Evolutionary conservation across 1,284 basidiomycete genomes (phyloP).

Genomic region (Erythrobasidium hasegawianum): DNA sequence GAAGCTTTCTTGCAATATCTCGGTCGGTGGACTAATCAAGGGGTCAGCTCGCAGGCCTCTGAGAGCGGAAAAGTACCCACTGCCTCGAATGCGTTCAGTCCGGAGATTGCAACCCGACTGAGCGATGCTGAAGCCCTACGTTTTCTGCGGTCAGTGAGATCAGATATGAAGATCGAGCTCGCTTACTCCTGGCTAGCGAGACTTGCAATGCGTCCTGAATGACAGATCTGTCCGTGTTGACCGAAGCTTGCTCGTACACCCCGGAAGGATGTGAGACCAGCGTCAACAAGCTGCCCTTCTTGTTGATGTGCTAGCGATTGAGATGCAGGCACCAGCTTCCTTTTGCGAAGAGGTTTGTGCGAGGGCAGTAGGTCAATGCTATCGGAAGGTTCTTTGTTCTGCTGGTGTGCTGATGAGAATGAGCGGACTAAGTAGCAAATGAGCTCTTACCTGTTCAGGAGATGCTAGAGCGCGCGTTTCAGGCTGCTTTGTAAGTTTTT

Average conservation of each 20-base stretch:
- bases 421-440: too few relatives aligned
- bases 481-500: too few relatives aligned
- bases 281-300: slow-evolving; percentile 69
- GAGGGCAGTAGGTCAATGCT: slow-evolving; percentile 29
- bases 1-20: slow-evolving; percentile 58
- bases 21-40: too few relatives aligned
- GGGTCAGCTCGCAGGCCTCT: too few relatives aligned
- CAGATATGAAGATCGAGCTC: too few relatives aligned
- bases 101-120: not conserved
- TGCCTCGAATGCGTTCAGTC: too few relatives aligned
- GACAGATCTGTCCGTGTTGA: slow-evolving; percentile 68
- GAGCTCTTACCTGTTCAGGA: too few relatives aligned
- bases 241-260: slow-evolving; percentile 92
- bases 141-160: not conserved
- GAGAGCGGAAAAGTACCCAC: too few relatives aligned
- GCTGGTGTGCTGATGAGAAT: not conserved
- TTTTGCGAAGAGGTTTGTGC: slow-evolving; percentile 62
- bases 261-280: slow-evolving; percentile 77
- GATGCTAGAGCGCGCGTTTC: too few relatives aligned
- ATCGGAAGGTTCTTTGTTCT: slow-evolving; percentile 20
- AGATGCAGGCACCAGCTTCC: slow-evolving; percentile 51
- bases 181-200: too few relatives aligned
- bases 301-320: slow-evolving; percentile 60
- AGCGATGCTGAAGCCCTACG: slow-evolving; percentile 31
- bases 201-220: slow-evolving; percentile 58